A percentile compares a stretch with the other conserved stretches of the same genome.
Conservation (phyloP, 2,329 filamentous ascomycete species). For the Colletotrichum lini region DNA sequence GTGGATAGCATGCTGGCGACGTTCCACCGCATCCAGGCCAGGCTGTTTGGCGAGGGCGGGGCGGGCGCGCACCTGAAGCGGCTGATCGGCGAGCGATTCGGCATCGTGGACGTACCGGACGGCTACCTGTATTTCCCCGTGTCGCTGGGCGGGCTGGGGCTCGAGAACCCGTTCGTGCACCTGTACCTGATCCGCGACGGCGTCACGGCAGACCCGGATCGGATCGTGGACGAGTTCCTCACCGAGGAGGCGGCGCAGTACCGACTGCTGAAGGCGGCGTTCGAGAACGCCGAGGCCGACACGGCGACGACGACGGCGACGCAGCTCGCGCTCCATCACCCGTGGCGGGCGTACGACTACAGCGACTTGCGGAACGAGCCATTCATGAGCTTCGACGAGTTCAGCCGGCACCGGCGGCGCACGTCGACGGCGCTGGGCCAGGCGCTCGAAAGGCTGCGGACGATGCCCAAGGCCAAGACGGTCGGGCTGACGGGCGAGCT, state of each 20-base stretch:
- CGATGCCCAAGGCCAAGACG: slow-evolving; percentile 46
- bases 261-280: slow-evolving; percentile 49
- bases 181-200: slow-evolving; percentile 48
- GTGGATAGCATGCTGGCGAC: slow-evolving; percentile 69
- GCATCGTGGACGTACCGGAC: slow-evolving; percentile 53
- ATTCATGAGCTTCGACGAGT: slow-evolving; percentile 60
- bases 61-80: slow-evolving; percentile 61
- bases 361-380: slow-evolving; percentile 43
- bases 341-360: slow-evolving; percentile 35
- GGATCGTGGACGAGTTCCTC: slow-evolving; percentile 47
- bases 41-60: slow-evolving; percentile 59
- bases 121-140: slow-evolving; percentile 59
- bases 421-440: slow-evolving; percentile 45
- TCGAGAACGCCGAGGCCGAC: slow-evolving; percentile 45
- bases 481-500: slow-evolving; percentile 46
- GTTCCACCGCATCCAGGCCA: slow-evolving; percentile 65
- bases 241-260: slow-evolving; percentile 54
- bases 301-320: not conserved
- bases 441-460: slow-evolving; percentile 50
- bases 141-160: slow-evolving; percentile 56
- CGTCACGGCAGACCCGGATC: slow-evolving; percentile 46
- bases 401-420: slow-evolving; percentile 52
- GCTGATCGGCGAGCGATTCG: slow-evolving; percentile 65
- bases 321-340: not conserved
- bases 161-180: slow-evolving; percentile 53